Conservation (phyloP, 768 basidiomycete species). For the Trametes cubensis region DNA sequence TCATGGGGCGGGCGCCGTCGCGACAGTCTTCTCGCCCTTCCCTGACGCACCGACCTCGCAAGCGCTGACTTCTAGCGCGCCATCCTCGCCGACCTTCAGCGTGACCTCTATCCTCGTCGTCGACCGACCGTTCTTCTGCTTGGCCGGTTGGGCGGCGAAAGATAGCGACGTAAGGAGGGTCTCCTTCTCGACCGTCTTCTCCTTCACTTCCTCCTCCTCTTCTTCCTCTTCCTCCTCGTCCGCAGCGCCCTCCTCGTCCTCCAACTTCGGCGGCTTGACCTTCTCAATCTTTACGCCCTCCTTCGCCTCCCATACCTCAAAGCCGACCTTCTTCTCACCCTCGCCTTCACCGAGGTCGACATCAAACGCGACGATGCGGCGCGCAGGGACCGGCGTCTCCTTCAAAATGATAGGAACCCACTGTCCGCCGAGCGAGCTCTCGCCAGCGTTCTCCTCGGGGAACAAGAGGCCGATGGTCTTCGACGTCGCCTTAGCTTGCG, state of each 20-base stretch:
- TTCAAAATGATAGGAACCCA: conserved; percentile 69
- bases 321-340: conserved; percentile 50
- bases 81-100: conserved; percentile 38
- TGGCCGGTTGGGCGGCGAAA: conserved; percentile 40
- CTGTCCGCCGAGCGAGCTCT: conserved; percentile 54
- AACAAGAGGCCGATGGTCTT: conserved; percentile 69
- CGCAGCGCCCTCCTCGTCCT: conserved; percentile 49
- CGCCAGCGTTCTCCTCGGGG: conserved; percentile 48
- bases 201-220: conserved; percentile 66
- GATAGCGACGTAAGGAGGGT: conserved; percentile 44
- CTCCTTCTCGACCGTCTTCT: conserved; percentile 61
- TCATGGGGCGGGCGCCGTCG: conserved; percentile 28
- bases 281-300: conserved; percentile 69
- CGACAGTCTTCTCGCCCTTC: conserved; percentile 38
- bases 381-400: conserved; percentile 72
- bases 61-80: conserved; percentile 42
- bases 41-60: conserved; percentile 41
- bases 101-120: conserved; percentile 54
- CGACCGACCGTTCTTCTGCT: conserved; percentile 50
- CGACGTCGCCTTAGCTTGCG: conserved; percentile 56
- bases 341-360: conserved; percentile 49
- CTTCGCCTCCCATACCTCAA: conserved; percentile 79
- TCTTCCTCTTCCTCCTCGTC: conserved; percentile 64
- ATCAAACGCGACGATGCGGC: conserved; percentile 61
- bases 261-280: conserved; percentile 48